Conservation (phyloP, 176 grass and related monocot species). For the Cenchrus purpureus region DNA sequence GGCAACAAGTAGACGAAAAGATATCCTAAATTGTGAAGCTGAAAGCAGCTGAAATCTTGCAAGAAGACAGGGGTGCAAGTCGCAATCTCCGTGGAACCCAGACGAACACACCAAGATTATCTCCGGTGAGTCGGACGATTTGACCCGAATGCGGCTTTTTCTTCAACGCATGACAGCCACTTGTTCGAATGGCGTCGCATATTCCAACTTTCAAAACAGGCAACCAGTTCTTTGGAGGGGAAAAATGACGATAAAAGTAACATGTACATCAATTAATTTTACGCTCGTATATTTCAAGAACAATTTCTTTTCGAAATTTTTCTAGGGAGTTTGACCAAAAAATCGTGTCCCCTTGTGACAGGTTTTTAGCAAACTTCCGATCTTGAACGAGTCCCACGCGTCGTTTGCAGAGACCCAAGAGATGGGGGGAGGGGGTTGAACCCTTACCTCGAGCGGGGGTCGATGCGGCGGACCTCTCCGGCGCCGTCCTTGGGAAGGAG, state of each 20-base stretch:
- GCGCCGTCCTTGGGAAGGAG: constrained; percentile 65
- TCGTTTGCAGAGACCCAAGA: background rate
- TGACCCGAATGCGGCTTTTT: constrained; percentile 17
- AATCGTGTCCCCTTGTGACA: background rate
- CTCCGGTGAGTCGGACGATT: constrained; percentile 43
- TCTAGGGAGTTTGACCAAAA: background rate
- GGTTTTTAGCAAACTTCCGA: constrained; percentile 12
- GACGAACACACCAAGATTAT: constrained; percentile 17
- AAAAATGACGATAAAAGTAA: background rate
- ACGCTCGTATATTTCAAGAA: background rate
- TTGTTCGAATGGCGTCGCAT: constrained; percentile 19
- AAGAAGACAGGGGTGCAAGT: constrained; percentile 10
- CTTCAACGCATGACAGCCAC: constrained; percentile 10
- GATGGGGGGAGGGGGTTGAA: too few relatives aligned
- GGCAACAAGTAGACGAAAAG: constrained; percentile 4
- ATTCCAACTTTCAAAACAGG: constrained; percentile 4
- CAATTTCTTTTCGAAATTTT: background rate
- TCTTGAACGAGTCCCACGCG: constrained; percentile 22
- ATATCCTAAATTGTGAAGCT: background rate
- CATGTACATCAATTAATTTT: background rate
- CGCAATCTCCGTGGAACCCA: constrained; percentile 23
- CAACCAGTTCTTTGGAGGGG: background rate
- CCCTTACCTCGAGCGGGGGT: constrained; percentile 59
- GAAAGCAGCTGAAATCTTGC: constrained; percentile 29
- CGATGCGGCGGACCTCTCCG: constrained; percentile 52